phyloP scores from a whole-genome alignment of 2,329 filamentous ascomycete genomes.

The Microthyrium microscopicum region DNA sequence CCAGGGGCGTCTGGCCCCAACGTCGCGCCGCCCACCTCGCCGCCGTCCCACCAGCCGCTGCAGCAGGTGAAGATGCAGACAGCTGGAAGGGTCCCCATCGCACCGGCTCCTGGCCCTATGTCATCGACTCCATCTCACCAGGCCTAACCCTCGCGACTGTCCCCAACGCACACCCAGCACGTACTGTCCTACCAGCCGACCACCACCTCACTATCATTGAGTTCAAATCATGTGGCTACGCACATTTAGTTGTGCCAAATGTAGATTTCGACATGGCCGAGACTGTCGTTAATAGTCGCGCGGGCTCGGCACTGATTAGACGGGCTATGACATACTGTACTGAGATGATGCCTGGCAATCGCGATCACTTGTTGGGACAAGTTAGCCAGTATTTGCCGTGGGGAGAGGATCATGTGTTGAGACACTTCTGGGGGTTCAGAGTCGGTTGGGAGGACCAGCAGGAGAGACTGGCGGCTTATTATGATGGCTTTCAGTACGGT shows the following conservation, averaged over 20 bases:
- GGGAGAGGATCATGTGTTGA: constrained; percentile 2
- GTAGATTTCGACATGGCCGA: constrained; percentile 4
- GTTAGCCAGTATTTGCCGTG: constrained; percentile 6
- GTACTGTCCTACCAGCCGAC: not conserved
- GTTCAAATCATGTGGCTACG: constrained; percentile 8
- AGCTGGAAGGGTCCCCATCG: constrained; percentile 4
- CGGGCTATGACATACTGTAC: constrained; percentile 1
- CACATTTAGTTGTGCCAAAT: constrained; percentile 1
- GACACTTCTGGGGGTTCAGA: constrained; percentile 2
- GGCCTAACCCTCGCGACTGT: constrained; percentile 4
- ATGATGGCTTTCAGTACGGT: constrained; percentile 6
- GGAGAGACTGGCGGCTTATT: constrained; percentile 2
- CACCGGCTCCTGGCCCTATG: constrained; percentile 6
- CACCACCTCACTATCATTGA: constrained; percentile 3
- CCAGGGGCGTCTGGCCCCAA: not conserved
- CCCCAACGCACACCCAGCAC: constrained; percentile 1
- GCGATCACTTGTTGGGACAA: constrained; percentile 1
- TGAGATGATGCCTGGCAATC: constrained; percentile 4
- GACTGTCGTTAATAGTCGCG: not conserved
- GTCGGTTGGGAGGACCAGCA: constrained; percentile 5
- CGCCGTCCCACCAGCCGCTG: not conserved
- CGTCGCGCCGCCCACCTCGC: not conserved
- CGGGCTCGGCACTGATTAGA: constrained; percentile 1
- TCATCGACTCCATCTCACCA: constrained; percentile 8
- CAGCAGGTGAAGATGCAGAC: not conserved